Conservation (phyloP, 805 yeast species). For the Wickerhamomyces ciferrii region DNA sequence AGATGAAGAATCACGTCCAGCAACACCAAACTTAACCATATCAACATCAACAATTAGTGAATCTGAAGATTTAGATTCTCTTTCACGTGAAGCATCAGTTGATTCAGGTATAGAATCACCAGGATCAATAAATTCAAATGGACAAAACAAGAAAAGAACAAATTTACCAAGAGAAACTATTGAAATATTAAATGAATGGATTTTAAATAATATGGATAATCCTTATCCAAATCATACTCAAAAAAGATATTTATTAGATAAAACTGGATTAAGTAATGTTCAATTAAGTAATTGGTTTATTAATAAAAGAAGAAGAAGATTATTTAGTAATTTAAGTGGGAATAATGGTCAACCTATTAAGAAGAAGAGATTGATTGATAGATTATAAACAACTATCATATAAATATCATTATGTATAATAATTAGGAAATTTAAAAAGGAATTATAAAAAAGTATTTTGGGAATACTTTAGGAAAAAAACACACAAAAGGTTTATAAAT, state of each 20-base stretch:
- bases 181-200: constrained; percentile 67
- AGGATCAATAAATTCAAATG: constrained; percentile 5
- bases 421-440: too few species aligned
- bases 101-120: constrained; percentile 12
- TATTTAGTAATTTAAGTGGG: constrained; percentile 28
- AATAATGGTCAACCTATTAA: constrained; percentile 26
- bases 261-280: constrained; percentile 75
- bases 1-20: not conserved
- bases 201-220: constrained; percentile 65
- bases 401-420: too few species aligned
- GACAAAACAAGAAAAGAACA: constrained; percentile 43
- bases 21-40: constrained; percentile 1
- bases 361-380: constrained; percentile 24
- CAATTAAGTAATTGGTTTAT: constrained; percentile 87
- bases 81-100: constrained; percentile 13
- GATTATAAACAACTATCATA: constrained; percentile 7
- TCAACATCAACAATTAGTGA: constrained; percentile 2
- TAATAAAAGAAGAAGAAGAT: constrained; percentile 76
- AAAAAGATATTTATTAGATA: constrained; percentile 59
- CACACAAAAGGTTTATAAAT: too few species aligned
- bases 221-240: constrained; percentile 85
- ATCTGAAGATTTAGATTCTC: not conserved
- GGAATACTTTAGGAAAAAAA: too few species aligned
- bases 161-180: constrained; percentile 79
- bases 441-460: too few species aligned